phyloP scores from a whole-genome alignment of 768 basidiomycete genomes.

The Suillus discolor region DNA sequence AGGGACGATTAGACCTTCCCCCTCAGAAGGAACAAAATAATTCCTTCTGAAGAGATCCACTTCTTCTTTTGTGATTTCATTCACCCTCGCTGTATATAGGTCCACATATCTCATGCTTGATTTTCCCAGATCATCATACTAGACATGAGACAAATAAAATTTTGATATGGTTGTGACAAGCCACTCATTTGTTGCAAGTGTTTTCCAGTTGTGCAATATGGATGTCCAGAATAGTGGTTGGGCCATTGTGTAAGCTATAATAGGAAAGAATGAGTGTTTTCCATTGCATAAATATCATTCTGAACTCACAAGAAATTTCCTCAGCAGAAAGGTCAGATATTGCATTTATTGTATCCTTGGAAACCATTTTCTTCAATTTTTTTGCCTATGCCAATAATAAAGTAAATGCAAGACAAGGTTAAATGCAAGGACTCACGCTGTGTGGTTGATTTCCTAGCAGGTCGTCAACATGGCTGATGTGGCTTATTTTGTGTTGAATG shows the following conservation, averaged over 20 bases:
- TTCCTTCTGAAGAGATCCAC: not conserved
- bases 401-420: too few species aligned
- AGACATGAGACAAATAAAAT: not conserved
- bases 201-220: not conserved
- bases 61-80: not conserved
- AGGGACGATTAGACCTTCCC: not conserved
- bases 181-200: not conserved
- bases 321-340: too few species aligned
- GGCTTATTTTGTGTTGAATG: too few species aligned
- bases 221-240: not conserved
- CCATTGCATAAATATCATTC: too few species aligned
- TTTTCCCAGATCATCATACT: not conserved
- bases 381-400: too few species aligned
- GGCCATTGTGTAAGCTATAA: not conserved
- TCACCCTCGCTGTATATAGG: not conserved
- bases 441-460: too few species aligned
- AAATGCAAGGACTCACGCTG: too few species aligned
- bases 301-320: too few species aligned
- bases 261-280: too few species aligned
- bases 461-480: too few species aligned
- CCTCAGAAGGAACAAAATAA: rapidly evolving
- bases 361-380: too few species aligned
- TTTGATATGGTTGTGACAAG: not conserved
- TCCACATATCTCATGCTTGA: not conserved
- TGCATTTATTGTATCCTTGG: too few species aligned